Evolutionary conservation across 208 protist genomes (phyloP).

Genomic region (Leptomonas seymouri): DNA sequence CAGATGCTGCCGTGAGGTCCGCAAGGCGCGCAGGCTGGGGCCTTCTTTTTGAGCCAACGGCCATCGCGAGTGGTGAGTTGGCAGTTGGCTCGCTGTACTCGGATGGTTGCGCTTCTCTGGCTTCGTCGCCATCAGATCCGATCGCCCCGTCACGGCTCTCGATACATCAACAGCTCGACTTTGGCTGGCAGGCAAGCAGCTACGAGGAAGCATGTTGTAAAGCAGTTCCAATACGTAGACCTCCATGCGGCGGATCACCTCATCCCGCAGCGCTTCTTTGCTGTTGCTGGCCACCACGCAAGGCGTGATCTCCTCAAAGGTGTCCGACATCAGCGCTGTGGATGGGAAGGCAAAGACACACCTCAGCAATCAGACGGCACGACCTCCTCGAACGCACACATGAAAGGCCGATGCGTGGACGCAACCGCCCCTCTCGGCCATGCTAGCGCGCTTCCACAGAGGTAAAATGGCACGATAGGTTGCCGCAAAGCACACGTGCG

Average conservation of each 20-base stretch:
- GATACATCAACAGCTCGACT: neutral
- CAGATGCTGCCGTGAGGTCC: slow-evolving; percentile 35
- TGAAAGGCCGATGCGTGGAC: no score
- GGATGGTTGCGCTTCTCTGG: neutral
- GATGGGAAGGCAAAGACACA: no score
- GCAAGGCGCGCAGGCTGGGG: neutral
- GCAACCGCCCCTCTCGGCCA: no score
- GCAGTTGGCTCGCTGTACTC: no score
- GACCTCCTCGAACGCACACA: no score
- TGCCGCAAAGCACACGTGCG: no score
- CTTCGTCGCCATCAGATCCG: neutral
- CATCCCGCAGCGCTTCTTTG: slow-evolving; percentile 27
- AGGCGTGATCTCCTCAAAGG: slow-evolving; percentile 26
- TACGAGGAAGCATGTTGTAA: slow-evolving; percentile 6
- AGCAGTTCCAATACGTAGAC: slow-evolving; percentile 44
- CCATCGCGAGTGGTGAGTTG: neutral
- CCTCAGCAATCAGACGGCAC: no score
- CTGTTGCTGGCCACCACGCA: slow-evolving; percentile 14
- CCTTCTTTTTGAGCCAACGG: no score
- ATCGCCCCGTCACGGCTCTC: neutral
- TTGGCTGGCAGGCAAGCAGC: no score
- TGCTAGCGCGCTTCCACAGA: no score
- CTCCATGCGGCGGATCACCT: slow-evolving; percentile 76
- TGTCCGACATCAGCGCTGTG: slow-evolving; percentile 13
- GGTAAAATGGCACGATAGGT: no score